phyloP scores from a whole-genome alignment of 345 rosid species.

The Sisymbrium altissimum region DNA sequence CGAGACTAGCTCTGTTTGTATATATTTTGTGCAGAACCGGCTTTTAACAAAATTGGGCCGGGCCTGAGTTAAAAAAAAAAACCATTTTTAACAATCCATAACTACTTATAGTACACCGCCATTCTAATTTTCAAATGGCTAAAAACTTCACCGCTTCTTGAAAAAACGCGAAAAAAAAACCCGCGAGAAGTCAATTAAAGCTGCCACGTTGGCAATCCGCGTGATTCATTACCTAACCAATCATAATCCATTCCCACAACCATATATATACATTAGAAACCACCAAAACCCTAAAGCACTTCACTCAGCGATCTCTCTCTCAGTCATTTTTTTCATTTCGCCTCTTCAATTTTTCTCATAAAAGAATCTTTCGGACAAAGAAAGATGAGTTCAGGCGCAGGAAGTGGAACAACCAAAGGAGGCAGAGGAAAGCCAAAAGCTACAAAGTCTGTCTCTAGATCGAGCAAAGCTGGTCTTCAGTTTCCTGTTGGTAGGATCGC shows the following conservation, averaged over 20 bases:
- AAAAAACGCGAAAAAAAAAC: not conserved
- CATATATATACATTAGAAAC: not conserved
- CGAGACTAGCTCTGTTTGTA: no score
- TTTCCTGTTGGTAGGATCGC: constrained; percentile 71
- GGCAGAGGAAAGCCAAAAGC: constrained; percentile 47
- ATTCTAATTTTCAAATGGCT: no score
- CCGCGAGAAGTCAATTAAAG: not conserved
- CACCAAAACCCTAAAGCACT: not conserved
- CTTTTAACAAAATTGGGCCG: no score
- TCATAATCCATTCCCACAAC: not conserved
- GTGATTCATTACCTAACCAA: not conserved
- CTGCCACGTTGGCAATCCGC: not conserved
- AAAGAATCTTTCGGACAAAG: not conserved
- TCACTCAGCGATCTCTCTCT: not conserved
- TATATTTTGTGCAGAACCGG: no score
- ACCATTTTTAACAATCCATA: no score
- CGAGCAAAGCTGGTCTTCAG: constrained; percentile 68
- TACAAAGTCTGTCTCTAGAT: constrained; percentile 56
- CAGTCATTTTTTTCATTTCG: not conserved
- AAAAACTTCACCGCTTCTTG: not conserved
- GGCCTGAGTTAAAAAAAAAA: no score
- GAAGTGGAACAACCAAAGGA: constrained; percentile 29
- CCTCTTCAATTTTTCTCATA: not conserved
- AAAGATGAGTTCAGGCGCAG: constrained; percentile 21
- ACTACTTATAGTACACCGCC: no score